A percentile compares a stretch with the other conserved stretches of the same genome.
Evolutionary conservation across 805 yeast genomes (phyloP).

Genomic region (Lipomyces chichibuensis): DNA sequence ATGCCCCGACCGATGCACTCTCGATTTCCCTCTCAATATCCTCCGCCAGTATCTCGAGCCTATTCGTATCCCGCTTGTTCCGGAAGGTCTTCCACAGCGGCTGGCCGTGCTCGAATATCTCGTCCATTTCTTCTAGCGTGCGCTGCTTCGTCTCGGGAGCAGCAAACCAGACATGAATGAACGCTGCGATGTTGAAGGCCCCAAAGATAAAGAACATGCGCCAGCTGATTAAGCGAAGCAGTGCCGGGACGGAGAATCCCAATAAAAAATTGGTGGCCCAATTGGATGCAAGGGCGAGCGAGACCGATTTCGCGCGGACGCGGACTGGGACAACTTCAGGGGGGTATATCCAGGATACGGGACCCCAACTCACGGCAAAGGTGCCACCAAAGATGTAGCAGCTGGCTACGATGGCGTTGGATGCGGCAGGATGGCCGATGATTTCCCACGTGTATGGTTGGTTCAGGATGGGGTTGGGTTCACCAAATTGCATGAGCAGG

Average conservation of each 20-base stretch:
- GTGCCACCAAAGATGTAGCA: no score
- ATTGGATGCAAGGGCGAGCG: constrained; percentile 64
- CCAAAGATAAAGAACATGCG: constrained; percentile 44
- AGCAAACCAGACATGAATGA: constrained; percentile 25
- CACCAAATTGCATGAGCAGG: constrained; percentile 17
- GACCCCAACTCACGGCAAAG: constrained; percentile 19
- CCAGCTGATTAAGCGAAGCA: constrained; percentile 42
- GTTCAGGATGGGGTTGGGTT: neutral
- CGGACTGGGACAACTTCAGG: constrained; percentile 66
- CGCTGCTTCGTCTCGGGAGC: constrained; percentile 28
- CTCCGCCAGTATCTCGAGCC: no score
- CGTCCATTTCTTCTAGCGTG: constrained; percentile 34
- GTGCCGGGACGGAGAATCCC: constrained; percentile 55
- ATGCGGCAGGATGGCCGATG: no score
- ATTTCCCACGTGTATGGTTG: neutral
- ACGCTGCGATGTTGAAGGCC: constrained; percentile 36
- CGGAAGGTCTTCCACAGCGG: no score
- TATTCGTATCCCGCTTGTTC: no score
- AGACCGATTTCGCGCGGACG: constrained; percentile 68
- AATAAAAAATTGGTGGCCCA: constrained; percentile 54
- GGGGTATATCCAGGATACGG: constrained; percentile 57
- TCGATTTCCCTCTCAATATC: no score
- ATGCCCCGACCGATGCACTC: no score
- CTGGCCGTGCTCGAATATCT: constrained; percentile 9
- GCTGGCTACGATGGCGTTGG: no score